These are phyloP conservation scores for Platanthera zijinensis DNA, from an alignment of 106 monocot genomes.

Conservation along the genomic window DNA sequence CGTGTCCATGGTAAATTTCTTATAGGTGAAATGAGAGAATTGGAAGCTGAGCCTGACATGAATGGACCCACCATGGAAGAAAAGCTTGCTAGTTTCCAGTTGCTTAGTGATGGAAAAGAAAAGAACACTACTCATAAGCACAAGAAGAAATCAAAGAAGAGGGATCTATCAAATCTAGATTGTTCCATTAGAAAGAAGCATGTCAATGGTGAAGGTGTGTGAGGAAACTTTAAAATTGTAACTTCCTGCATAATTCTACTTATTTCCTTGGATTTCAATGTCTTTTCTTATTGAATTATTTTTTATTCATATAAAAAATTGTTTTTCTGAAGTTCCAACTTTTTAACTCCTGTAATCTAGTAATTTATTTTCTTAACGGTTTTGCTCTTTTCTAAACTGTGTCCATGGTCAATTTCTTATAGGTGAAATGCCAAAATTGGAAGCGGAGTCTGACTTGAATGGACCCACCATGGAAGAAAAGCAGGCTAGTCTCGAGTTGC, in stretches of 20 bases:
- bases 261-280: neutral
- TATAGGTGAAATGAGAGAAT: constrained; percentile 3
- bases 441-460: constrained; percentile 19
- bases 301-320: neutral
- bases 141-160: constrained; percentile 21
- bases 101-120: constrained; percentile 20
- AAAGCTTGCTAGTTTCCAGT: constrained; percentile 64
- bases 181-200: neutral
- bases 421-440: constrained; percentile 5
- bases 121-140: constrained; percentile 9
- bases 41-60: constrained; percentile 13
- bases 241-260: neutral
- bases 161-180: constrained; percentile 6
- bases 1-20: neutral
- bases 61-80: constrained; percentile 81
- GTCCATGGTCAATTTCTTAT: neutral
- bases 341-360: neutral
- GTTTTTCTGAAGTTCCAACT: neutral
- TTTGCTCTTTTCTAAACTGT: neutral
- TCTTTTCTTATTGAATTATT: neutral
- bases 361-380: neutral
- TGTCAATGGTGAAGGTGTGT: constrained; percentile 8
- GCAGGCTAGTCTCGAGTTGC: constrained; percentile 52
- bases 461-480: constrained; percentile 87
- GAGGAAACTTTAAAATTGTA: neutral